These are phyloP conservation scores for Fraxinus sp. DNA, from an alignment of 305 asterid genomes.

Conservation along the genomic window DNA sequence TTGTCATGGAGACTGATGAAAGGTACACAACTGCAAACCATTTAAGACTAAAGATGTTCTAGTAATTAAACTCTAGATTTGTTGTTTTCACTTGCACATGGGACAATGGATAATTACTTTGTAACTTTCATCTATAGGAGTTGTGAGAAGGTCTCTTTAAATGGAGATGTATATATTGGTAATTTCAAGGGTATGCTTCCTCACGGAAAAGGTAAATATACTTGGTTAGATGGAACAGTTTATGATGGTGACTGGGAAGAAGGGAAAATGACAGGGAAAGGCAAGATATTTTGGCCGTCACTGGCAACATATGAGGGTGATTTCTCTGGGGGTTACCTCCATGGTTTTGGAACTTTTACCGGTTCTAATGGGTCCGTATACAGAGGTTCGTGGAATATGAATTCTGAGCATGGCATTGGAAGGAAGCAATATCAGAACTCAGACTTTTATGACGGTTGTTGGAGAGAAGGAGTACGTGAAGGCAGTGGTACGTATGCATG, in stretches of 20 bases:
- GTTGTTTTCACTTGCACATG: background rate
- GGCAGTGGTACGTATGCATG: conserved; percentile 92
- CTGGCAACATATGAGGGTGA: conserved; percentile 81
- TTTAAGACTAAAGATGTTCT: conserved; percentile 15
- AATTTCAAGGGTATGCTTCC: conserved; percentile 54
- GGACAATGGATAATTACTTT: conserved; percentile 7
- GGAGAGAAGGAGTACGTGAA: conserved; percentile 92
- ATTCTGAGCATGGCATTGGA: conserved; percentile 82
- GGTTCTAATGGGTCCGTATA: conserved; percentile 74
- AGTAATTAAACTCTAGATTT: conserved; percentile 15
- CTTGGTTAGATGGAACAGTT: conserved; percentile 79
- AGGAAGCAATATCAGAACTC: conserved; percentile 74
- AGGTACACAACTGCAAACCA: conserved; percentile 44
- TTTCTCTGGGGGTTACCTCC: conserved; percentile 82
- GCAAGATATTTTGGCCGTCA: conserved; percentile 75
- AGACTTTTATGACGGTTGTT: conserved; percentile 84
- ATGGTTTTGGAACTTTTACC: conserved; percentile 76
- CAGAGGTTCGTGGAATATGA: conserved; percentile 88
- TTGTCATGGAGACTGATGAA: conserved; percentile 58
- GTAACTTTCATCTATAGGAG: conserved; percentile 46
- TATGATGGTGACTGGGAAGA: conserved; percentile 92
- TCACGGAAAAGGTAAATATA: conserved; percentile 78
- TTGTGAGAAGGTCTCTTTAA: conserved; percentile 50
- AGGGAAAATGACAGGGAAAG: conserved; percentile 96
- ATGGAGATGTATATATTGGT: conserved; percentile 77